phyloP scores from a whole-genome alignment of 176 grass and related monocot species.

The Raddia distichophylla region DNA sequence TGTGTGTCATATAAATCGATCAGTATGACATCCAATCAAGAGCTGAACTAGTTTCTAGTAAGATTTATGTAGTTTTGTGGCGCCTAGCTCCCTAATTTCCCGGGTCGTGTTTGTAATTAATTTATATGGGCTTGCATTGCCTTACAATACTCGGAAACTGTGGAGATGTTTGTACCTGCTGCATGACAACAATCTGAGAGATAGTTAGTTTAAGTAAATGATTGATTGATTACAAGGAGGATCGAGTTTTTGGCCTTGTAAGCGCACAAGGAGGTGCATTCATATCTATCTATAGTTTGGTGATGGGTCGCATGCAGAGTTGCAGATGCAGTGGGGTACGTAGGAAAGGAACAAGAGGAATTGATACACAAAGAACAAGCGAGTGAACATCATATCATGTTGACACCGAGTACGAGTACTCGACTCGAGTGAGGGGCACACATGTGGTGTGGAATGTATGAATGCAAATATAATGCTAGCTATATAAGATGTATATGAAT shows the following conservation, averaged over 20 bases:
- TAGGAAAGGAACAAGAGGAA: slow-evolving; percentile 31
- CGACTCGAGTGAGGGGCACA: too few relatives aligned
- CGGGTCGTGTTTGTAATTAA: too few relatives aligned
- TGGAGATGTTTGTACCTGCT: too few relatives aligned
- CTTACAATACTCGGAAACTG: not conserved
- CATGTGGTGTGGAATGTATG: too few relatives aligned
- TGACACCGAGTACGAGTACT: not conserved
- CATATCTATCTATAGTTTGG: not conserved
- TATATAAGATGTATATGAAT: too few relatives aligned
- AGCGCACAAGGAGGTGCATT: too few relatives aligned
- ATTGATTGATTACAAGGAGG: not conserved
- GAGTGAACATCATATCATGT: not conserved
- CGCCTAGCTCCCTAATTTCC: too few relatives aligned
- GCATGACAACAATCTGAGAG: not conserved
- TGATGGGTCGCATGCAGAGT: not conserved
- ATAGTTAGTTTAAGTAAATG: not conserved
- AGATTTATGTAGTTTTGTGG: too few relatives aligned
- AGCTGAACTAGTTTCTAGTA: not conserved
- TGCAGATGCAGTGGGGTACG: not conserved
- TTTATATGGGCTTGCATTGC: not conserved
- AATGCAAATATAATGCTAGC: too few relatives aligned
- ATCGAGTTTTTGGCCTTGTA: not conserved
- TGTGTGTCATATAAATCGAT: not conserved
- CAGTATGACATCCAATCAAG: not conserved
- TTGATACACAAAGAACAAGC: not conserved